Conservation (phyloP, 2,329 filamentous ascomycete genomes). For the Colletotrichum neosansevieriae region DNA sequence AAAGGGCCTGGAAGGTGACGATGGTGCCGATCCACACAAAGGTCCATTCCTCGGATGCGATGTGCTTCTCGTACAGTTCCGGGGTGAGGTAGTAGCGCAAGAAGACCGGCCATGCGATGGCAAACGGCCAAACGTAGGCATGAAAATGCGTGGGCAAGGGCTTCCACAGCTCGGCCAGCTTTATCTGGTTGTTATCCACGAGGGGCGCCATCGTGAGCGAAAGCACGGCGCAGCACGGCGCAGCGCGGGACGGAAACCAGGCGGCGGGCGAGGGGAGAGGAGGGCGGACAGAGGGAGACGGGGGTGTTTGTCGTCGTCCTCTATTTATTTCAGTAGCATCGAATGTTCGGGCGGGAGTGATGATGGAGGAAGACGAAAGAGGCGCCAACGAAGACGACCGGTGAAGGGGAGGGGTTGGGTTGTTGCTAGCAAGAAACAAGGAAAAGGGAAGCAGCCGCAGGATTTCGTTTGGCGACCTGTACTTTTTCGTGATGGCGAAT, state of each 20-base stretch:
- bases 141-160: conserved; percentile 85
- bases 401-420: conserved; percentile 1
- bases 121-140: conserved; percentile 93
- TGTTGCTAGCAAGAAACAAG: background rate
- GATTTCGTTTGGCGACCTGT: conserved; percentile 33
- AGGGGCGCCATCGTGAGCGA: conserved; percentile 75
- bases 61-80: conserved; percentile 89
- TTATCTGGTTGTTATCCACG: conserved; percentile 92
- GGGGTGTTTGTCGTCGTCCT: background rate
- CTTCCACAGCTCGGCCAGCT: conserved; percentile 87
- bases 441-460: conserved; percentile 16
- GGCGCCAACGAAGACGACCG: background rate
- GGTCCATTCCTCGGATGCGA: conserved; percentile 96
- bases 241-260: conserved; percentile 11
- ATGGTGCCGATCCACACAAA: conserved; percentile 94
- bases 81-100: conserved; percentile 86
- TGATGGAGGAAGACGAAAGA: background rate
- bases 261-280: background rate
- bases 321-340: conserved; percentile 6
- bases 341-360: background rate
- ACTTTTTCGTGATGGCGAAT: conserved; percentile 39
- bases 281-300: background rate
- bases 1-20: conserved; percentile 85
- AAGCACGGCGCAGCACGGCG: conserved; percentile 12
- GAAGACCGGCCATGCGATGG: conserved; percentile 92